Percentiles rank a stretch among this genome's conserved stretches.
Conservation (phyloP, 805 yeast species). For the Lachancea nothofagi region DNA sequence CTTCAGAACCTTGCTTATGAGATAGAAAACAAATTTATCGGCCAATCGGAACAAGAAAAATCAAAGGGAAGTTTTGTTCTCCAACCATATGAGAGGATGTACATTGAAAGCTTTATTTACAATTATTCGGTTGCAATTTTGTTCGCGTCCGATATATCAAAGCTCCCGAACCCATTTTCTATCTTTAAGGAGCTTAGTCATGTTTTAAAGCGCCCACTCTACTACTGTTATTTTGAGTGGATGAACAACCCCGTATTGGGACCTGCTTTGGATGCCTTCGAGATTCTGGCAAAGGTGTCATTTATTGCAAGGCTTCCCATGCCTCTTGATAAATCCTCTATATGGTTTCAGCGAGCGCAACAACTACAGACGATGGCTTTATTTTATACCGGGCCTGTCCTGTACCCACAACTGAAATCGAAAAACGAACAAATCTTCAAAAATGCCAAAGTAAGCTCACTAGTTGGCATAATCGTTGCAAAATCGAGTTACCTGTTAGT, state of each 20-base stretch:
- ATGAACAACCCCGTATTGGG: conserved; percentile 41
- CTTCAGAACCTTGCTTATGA: conserved; percentile 13
- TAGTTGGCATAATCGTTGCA: conserved; percentile 14
- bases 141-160: conserved; percentile 31
- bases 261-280: conserved; percentile 36
- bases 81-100: conserved; percentile 33
- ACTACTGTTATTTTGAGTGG: conserved; percentile 35
- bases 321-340: conserved; percentile 12
- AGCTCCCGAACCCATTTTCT: conserved; percentile 40
- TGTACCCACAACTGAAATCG: conserved; percentile 4
- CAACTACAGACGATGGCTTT: conserved; percentile 12
- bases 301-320: conserved; percentile 32
- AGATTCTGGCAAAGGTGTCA: conserved; percentile 35
- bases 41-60: conserved; percentile 1
- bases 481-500: conserved; percentile 14
- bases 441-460: conserved; percentile 13
- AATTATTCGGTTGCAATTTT: conserved; percentile 38
- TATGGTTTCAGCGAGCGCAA: conserved; percentile 14
- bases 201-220: conserved; percentile 34
- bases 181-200: conserved; percentile 34
- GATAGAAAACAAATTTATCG: conserved; percentile 12
- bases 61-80: conserved; percentile 2
- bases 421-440: conserved; percentile 4
- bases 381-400: conserved; percentile 13
- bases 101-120: conserved; percentile 41